Percentiles rank a stretch among this genome's conserved stretches.
Conservation (phyloP, 192 early-diverging fungal species). For the Thoreauomyces humboldtii region DNA sequence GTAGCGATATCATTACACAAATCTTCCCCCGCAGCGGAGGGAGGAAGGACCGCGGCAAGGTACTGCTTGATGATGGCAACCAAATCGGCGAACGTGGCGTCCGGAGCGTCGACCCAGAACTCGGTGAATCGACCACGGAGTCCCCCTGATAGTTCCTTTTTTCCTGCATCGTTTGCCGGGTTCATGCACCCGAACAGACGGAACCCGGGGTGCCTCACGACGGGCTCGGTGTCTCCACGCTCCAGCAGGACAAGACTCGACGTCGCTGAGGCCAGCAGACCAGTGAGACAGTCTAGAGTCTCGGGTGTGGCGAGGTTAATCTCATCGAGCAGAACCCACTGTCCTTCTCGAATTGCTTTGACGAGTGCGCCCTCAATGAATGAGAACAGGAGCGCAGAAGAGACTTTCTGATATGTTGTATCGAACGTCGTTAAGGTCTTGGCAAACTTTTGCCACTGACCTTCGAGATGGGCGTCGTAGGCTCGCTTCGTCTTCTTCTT, state of each 20-base stretch:
- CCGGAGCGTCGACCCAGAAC: constrained; percentile 91
- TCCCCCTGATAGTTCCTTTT: constrained; percentile 89
- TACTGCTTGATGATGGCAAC: constrained; percentile 78
- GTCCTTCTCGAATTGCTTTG: constrained; percentile 81
- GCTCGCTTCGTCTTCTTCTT: constrained; percentile 30
- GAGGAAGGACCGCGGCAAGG: constrained; percentile 47
- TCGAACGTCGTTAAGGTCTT: constrained; percentile 66
- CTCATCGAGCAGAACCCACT: constrained; percentile 98
- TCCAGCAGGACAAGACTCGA: constrained; percentile 88
- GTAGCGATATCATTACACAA: constrained; percentile 67
- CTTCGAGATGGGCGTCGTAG: constrained; percentile 47
- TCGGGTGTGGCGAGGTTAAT: constrained; percentile 95
- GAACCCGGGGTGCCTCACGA: constrained; percentile 88
- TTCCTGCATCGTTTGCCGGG: constrained; percentile 96
- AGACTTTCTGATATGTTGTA: constrained; percentile 67
- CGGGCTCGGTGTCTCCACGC: constrained; percentile 81
- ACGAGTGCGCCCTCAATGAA: constrained; percentile 95
- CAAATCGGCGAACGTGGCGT: constrained; percentile 77
- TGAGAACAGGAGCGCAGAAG: constrained; percentile 78
- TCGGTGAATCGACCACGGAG: constrained; percentile 92
- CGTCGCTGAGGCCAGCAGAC: constrained; percentile 76
- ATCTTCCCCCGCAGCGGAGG: constrained; percentile 56
- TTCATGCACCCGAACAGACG: constrained; percentile 99
- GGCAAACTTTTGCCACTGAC: constrained; percentile 75
- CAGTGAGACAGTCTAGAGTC: constrained; percentile 89